Conservation (phyloP, 2,329 filamentous ascomycete species). For the Coniochaeta sp. region DNA sequence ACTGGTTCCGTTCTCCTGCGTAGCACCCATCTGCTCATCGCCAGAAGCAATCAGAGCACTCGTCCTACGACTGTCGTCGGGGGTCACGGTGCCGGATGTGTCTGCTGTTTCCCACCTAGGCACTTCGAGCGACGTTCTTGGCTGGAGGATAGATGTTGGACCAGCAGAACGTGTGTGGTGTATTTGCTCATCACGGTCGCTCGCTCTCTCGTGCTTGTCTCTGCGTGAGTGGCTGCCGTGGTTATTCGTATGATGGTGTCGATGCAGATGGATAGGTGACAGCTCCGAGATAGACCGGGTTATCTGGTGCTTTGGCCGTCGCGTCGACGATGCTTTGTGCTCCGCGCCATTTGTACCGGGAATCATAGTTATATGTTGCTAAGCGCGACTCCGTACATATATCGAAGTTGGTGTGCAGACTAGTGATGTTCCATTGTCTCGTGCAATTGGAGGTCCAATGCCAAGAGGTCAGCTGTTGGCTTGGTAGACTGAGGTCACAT, state of each 20-base stretch:
- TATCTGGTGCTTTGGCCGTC: slow-evolving; percentile 38
- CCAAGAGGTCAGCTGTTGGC: not conserved
- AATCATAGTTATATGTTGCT: slow-evolving; percentile 15
- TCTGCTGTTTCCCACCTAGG: not conserved
- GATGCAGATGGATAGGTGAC: slow-evolving; percentile 33
- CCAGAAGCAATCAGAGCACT: slow-evolving; percentile 24
- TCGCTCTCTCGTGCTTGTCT: slow-evolving; percentile 11
- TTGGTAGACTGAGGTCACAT: not conserved
- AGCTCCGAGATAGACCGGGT: slow-evolving; percentile 49
- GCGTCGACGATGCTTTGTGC: slow-evolving; percentile 19
- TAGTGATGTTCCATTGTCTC: not conserved
- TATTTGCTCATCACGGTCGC: not conserved
- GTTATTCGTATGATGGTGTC: slow-evolving; percentile 28
- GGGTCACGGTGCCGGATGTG: slow-evolving; percentile 31
- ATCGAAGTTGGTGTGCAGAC: not conserved
- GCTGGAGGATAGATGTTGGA: not conserved
- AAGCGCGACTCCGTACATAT: not conserved
- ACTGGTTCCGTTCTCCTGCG: not conserved
- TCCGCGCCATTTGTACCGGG: slow-evolving; percentile 22
- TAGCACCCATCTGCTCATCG: slow-evolving; percentile 5
- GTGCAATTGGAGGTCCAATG: not conserved
- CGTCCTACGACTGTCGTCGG: slow-evolving; percentile 33
- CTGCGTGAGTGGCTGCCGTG: slow-evolving; percentile 8
- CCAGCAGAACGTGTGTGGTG: slow-evolving; percentile 33
- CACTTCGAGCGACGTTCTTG: not conserved